phyloP scores from a whole-genome alignment of 306 rosid genomes.

The Arachis hypogaea region DNA sequence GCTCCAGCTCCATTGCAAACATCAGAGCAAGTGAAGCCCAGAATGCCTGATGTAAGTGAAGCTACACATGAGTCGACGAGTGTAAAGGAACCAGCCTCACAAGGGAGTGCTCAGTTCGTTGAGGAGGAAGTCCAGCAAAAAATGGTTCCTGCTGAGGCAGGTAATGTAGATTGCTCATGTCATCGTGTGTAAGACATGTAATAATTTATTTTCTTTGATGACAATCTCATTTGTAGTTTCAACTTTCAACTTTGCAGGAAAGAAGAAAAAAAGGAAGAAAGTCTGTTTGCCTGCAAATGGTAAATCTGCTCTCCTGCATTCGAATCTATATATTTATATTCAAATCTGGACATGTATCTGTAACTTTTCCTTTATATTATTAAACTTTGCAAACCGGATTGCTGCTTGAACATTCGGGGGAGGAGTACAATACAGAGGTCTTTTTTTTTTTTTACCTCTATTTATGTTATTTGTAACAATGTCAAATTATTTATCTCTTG shows the following conservation, averaged over 20 bases:
- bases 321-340: background rate
- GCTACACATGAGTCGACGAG: slow-evolving; percentile 90
- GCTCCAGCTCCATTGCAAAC: slow-evolving; percentile 64
- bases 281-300: slow-evolving; percentile 76
- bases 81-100: slow-evolving; percentile 83
- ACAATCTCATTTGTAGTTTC: slow-evolving; percentile 33
- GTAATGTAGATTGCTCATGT: slow-evolving; percentile 51
- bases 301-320: slow-evolving; percentile 38
- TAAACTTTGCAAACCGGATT: background rate
- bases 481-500: slow-evolving; percentile 22
- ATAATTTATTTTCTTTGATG: slow-evolving; percentile 10
- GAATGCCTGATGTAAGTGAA: slow-evolving; percentile 74
- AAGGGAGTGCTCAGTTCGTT: slow-evolving; percentile 79
- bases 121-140: slow-evolving; percentile 99
- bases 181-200: background rate
- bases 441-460: slow-evolving; percentile 5
- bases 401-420: slow-evolving; percentile 12
- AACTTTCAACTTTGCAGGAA: slow-evolving; percentile 54
- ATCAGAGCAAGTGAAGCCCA: slow-evolving; percentile 60
- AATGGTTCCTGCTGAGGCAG: slow-evolving; percentile 80
- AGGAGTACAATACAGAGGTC: background rate
- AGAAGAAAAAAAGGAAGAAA: slow-evolving; percentile 96
- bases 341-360: background rate
- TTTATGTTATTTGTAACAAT: background rate
- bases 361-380: slow-evolving; percentile 9